Base-by-base conservation (phyloP, 257 asterid genomes). In the Scutellaria baicalensis region DNA sequence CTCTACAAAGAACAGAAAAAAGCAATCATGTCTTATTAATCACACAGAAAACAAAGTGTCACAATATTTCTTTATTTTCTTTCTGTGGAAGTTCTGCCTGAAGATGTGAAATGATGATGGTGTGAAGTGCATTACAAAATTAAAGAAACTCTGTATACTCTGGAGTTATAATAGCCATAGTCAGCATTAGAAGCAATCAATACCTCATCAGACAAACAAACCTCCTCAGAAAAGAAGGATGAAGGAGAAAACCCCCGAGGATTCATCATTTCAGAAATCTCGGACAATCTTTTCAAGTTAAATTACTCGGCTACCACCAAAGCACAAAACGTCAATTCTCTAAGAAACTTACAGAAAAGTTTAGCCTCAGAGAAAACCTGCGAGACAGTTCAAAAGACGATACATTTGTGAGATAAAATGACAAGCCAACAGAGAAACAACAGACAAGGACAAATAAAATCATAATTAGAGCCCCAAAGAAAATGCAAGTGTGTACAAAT, bases 151-250 rank as follows among this genome's bases (percentile, higher is more conserved):
- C 68, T 35, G 49, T 16, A 8, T 11, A 65, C n/a, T 27, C 23
- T 13, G 21, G 70, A 62, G 3, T 39, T 68, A 39, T 12, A 55
- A 48, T 14, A 64, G 39, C 16, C 27, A 38, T 59, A 44, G 21
- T 42, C 47, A n/a, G 64, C 49, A 69, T 44, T 44, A 48, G 13
- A 52, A 51, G 43, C 21, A 68, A 66, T 47, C 42, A 61, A 60
- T 79, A 90, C 97, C 96, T 90, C 95, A 74, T 87, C 89, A 10
- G 75, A 72, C 70, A 81, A 80, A 51, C 77, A 70, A 64, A 80
- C 59, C 59, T 88, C 95, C 83, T 89, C 96, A 2, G 88, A 80
- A 69, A 85, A 86, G 82, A 84, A 83, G 20, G 97, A 90, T 54
- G 96, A 80, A 13, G 93, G 89, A 74, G 98, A 81, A 59, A 83